These are phyloP conservation scores for Serendipita indica DNA, from an alignment of 768 basidiomycete genomes.

Conservation along the genomic window DNA sequence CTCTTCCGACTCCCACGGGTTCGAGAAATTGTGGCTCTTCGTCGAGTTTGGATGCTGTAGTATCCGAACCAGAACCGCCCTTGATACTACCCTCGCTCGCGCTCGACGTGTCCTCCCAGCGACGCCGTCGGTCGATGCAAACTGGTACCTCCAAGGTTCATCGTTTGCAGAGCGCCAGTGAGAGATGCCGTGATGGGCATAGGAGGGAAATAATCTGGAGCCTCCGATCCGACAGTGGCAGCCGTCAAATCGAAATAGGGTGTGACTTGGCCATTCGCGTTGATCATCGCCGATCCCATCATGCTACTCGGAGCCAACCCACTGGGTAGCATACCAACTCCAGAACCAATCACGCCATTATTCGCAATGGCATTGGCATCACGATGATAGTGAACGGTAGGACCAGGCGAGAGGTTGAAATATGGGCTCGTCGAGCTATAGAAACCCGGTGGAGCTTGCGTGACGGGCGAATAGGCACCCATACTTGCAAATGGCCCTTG, in stretches of 20 bases:
- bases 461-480: constrained; percentile 17
- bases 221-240: not conserved
- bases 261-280: not conserved
- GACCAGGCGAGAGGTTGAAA: constrained; percentile 49
- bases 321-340: not conserved
- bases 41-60: not conserved
- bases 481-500: constrained; percentile 25
- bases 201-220: constrained; percentile 30
- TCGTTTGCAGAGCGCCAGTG: not conserved
- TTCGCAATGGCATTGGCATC: not conserved
- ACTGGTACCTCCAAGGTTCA: not conserved
- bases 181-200: constrained; percentile 13
- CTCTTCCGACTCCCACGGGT: not conserved
- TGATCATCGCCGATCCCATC: no score
- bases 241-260: not conserved
- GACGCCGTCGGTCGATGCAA: not conserved
- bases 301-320: not conserved
- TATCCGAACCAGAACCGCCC: not conserved
- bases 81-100: not conserved
- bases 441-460: not conserved
- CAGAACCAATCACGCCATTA: not conserved
- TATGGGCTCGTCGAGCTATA: constrained; percentile 24
- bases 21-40: not conserved
- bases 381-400: constrained; percentile 30
- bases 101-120: not conserved